Conservation (phyloP, 345 rosid species). For the Heritiera fomes region DNA sequence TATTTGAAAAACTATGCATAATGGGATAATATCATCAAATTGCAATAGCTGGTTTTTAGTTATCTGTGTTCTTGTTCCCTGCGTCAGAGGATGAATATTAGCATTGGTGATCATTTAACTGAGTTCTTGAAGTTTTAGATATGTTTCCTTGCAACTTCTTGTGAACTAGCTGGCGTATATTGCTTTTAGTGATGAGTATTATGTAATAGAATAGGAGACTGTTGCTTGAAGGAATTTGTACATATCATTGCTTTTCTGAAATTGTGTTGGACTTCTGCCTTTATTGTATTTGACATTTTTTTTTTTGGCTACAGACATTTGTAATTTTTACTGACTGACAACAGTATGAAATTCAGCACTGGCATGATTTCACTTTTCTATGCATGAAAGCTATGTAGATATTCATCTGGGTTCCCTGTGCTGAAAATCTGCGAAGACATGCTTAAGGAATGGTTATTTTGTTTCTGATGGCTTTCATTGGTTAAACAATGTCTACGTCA, state of each 20-base stretch:
- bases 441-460: neutral
- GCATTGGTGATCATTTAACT: neutral
- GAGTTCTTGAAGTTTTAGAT: neutral
- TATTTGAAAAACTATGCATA: slow-evolving; percentile 6
- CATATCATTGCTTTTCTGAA: neutral
- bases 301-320: neutral
- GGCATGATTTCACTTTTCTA: neutral
- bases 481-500: neutral
- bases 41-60: slow-evolving; percentile 3
- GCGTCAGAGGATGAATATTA: neutral
- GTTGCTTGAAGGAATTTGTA: slow-evolving; percentile 17
- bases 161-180: neutral
- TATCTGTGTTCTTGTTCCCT: neutral
- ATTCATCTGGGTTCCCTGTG: neutral
- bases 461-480: neutral
- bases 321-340: neutral
- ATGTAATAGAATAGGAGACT: neutral
- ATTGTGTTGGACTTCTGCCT: neutral
- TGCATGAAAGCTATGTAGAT: neutral
- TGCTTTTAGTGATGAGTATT: neutral
- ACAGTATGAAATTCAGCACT: neutral
- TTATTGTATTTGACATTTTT: neutral
- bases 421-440: neutral
- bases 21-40: neutral
- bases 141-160: neutral